phyloP scores from a whole-genome alignment of 1,284 basidiomycete genomes.

The Peniophora sp. region DNA sequence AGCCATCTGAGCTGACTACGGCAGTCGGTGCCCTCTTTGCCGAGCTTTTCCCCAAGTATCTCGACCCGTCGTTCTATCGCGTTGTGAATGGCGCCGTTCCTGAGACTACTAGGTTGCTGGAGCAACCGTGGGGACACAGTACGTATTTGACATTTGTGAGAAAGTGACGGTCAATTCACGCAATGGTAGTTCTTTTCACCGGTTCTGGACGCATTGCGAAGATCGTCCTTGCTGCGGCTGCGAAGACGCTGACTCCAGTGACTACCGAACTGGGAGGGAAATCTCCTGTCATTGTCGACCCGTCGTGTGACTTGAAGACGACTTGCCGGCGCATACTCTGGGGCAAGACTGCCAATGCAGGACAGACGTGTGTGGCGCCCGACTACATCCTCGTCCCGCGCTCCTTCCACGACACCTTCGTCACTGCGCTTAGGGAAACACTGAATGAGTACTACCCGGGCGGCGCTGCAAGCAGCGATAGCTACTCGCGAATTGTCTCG shows the following conservation, averaged over 20 bases:
- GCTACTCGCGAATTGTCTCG: slow-evolving; percentile 37
- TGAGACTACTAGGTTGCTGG: slow-evolving; percentile 39
- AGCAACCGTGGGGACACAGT: slow-evolving; percentile 56
- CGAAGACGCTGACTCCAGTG: slow-evolving; percentile 54
- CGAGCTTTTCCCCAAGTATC: slow-evolving; percentile 53
- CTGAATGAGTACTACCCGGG: slow-evolving; percentile 38
- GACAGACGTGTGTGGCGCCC: slow-evolving; percentile 53
- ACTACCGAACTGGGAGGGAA: slow-evolving; percentile 58
- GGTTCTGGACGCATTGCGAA: slow-evolving; percentile 48
- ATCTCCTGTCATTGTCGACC: slow-evolving; percentile 71
- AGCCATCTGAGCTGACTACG: slow-evolving; percentile 55
- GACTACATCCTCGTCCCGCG: slow-evolving; percentile 70
- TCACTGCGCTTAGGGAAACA: slow-evolving; percentile 47
- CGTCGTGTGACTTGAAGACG: slow-evolving; percentile 45
- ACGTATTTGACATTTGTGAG: slow-evolving; percentile 11
- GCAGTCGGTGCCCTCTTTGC: slow-evolving; percentile 43
- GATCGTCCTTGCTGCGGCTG: slow-evolving; percentile 55
- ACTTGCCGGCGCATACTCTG: slow-evolving; percentile 60
- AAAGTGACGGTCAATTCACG: neutral
- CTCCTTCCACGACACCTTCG: slow-evolving; percentile 51
- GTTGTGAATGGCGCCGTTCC: slow-evolving; percentile 53
- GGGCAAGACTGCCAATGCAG: slow-evolving; percentile 67
- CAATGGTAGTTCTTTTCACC: slow-evolving; percentile 32
- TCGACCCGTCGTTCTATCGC: slow-evolving; percentile 39
- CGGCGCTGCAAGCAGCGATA: slow-evolving; percentile 30